These are phyloP conservation scores for Penicillium pancosmium DNA, from an alignment of 495 filamentous ascomycete species.

Conservation along the genomic window DNA sequence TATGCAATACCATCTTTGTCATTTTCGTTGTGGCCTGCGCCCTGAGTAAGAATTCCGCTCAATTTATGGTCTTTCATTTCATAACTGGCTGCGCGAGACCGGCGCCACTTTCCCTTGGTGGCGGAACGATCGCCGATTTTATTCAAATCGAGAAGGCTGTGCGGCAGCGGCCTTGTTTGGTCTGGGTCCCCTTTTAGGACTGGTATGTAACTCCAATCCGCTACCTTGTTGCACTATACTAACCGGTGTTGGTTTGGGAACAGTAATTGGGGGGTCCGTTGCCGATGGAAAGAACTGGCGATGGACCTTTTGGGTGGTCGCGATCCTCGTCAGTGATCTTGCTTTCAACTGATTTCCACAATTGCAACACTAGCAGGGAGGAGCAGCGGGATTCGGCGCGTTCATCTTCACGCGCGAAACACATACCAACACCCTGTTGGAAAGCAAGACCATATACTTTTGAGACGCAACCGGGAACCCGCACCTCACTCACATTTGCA, in stretches of 20 bases:
- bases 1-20: no score
- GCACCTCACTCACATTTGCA: background rate
- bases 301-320: slow-evolving; percentile 6
- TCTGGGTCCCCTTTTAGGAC: no score
- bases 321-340: slow-evolving; percentile 7
- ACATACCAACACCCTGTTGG: background rate
- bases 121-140: no score
- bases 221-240: no score
- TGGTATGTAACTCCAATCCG: no score
- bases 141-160: no score
- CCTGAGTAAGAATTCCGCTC: no score
- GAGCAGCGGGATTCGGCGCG: background rate
- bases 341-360: background rate
- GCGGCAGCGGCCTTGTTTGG: no score
- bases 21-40: no score
- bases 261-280: slow-evolving; percentile 42
- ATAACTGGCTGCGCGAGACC: no score
- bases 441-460: background rate
- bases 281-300: slow-evolving; percentile 27
- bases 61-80: no score
- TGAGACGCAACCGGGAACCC: slow-evolving; percentile 7
- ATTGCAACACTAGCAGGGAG: background rate
- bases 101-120: no score
- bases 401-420: slow-evolving; percentile 16
- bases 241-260: slow-evolving; percentile 23